Base-by-base conservation (phyloP, 192 early-diverging fungal species). In the Rhizophagus clarus region DNA sequence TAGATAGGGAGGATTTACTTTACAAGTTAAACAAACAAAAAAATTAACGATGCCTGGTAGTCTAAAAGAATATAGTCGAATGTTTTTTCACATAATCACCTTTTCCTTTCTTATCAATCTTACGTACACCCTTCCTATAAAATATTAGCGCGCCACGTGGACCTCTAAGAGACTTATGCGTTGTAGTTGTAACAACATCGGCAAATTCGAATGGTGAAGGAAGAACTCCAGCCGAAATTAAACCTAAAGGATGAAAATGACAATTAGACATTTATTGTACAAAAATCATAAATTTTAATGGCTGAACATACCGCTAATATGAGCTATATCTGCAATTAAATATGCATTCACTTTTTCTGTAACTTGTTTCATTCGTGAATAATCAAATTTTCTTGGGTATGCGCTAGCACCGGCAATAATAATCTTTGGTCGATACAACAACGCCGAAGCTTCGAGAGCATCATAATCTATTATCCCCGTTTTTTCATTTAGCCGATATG, bases 131-230 rank as follows among this genome's bases (percentile, higher is more conserved):
- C 84, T 96, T 96, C 79, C 98, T 92, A 92, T 92, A 99, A 85
- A 99, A 98, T 87, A 99, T 98, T 93, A 99, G 95, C 69, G 96
- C 95, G 70, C 98, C 98, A 79, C 97, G 91, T 40, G 98, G 98
- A n/a, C 98, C 98, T 79, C 98, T 90, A 63, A 99, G 91, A 20
- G 97, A 97, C 84, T 99, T 99, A 91, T 99, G 98, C 2, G 98
- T 99, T 72, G 98, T 99, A 37, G 98, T 99, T 14, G 97, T 99
- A 82, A 99, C 98, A 79, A 99, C 94, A 84, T 99, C 98, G 51
- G 96, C 92, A 84, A 93, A 88, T 79, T 94, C 91, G 83, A 98
- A 99, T 17, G 98, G 97, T 79, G 93, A 91, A 80, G 92, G 93
- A 22, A 99, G 81, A 29, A 95, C 93, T 34, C 89, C 91, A 10